Evolutionary conservation across 352 stramenopile species (phyloP).

Genomic region (Globisporangium uncinulatum): DNA sequence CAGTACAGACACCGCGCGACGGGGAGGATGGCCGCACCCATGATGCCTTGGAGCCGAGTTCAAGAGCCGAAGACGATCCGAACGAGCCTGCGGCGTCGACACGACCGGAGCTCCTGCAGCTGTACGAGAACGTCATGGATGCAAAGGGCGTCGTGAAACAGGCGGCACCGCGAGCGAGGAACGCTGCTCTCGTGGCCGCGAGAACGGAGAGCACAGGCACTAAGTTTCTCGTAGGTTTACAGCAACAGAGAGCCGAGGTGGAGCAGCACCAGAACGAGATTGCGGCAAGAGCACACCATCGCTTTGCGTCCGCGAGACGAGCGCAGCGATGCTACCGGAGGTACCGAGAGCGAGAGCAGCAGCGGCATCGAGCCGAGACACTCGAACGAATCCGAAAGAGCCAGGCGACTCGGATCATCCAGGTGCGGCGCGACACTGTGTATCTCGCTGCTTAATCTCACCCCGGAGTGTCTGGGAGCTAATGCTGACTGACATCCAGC

Average conservation of each 20-base stretch:
- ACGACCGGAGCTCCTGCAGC: conserved; percentile 12
- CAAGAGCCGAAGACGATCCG: not conserved
- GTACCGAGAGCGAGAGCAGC: not conserved
- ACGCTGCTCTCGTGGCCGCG: no score
- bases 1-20: not conserved
- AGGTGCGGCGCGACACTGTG: conserved; percentile 5
- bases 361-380: not conserved
- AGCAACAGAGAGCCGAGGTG: conserved; percentile 5
- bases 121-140: conserved; percentile 34
- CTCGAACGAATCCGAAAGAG: conserved; percentile 1
- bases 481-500: conserved; percentile 6
- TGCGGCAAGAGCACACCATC: conserved; percentile 4
- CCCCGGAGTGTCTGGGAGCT: not conserved
- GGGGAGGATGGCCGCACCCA: not conserved
- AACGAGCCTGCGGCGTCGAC: not conserved
- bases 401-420: conserved; percentile 4
- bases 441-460: not conserved
- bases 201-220: not conserved
- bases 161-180: not conserved
- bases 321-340: conserved; percentile 5
- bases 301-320: not conserved
- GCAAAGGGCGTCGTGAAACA: conserved; percentile 8
- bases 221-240: conserved; percentile 9
- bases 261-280: conserved; percentile 7
- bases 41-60: not conserved